Evolutionary conservation across 2,329 filamentous ascomycete species (phyloP).

Genomic region (Colletotrichum echinochloae): DNA sequence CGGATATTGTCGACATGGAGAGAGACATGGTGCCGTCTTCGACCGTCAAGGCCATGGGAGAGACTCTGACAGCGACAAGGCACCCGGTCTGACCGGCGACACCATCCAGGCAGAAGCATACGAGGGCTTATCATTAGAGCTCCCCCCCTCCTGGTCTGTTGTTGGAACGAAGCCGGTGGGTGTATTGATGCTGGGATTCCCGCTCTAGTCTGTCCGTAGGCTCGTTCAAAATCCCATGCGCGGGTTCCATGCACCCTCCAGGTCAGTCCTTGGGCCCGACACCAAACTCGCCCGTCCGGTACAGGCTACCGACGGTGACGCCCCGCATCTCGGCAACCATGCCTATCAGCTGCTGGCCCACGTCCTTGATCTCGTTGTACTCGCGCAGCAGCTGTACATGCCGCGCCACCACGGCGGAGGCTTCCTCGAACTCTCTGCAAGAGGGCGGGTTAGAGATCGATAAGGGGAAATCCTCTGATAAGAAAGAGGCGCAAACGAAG

Average conservation of each 20-base stretch:
- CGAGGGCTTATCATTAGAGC: not conserved
- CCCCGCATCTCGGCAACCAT: slow-evolving; percentile 52
- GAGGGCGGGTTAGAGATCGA: rapidly evolving
- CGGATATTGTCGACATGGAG: not conserved
- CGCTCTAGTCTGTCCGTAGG: not conserved
- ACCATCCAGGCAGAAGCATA: not conserved
- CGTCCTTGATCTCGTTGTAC: slow-evolving; percentile 55
- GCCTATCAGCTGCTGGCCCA: slow-evolving; percentile 54
- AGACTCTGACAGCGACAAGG: not conserved
- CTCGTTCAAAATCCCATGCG: not conserved
- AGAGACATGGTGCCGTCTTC: not conserved
- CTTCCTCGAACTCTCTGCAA: slow-evolving; percentile 27
- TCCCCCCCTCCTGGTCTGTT: not conserved
- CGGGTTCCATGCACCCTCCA: not conserved
- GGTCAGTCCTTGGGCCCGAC: slow-evolving; percentile 45
- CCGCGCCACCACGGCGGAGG: slow-evolving; percentile 22
- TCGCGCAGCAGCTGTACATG: slow-evolving; percentile 44
- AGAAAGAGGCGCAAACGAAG: rapidly evolving
- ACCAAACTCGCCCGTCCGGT: slow-evolving; percentile 48
- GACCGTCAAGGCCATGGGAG: not conserved
- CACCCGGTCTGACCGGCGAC: not conserved
- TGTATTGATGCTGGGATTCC: too few relatives aligned
- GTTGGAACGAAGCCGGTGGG: not conserved
- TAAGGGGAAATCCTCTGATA: rapidly evolving
- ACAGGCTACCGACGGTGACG: slow-evolving; percentile 48